Conservation (phyloP, 108 stramenopile genomes). For the Nannochloropsis oceanica region DNA sequence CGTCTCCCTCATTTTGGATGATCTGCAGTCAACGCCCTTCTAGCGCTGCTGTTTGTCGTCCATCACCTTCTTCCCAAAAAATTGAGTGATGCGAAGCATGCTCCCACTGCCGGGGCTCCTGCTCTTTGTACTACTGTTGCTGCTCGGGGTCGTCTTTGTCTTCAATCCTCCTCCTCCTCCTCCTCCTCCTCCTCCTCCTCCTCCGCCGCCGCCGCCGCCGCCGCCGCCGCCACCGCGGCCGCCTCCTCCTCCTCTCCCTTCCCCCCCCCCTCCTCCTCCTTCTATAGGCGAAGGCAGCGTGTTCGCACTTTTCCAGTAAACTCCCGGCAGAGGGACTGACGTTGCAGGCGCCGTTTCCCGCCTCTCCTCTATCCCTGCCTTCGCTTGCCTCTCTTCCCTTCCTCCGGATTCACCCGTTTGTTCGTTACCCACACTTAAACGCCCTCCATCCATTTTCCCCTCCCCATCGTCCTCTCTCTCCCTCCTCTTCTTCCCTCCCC, state of each 20-base stretch:
- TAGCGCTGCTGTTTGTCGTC: too few relatives aligned
- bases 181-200: background rate
- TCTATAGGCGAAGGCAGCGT: background rate
- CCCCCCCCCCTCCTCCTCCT: background rate
- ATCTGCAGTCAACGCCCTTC: too few relatives aligned
- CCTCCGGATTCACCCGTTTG: background rate
- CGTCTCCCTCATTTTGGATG: too few relatives aligned
- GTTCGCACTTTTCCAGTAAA: background rate
- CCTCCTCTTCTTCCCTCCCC: too few relatives aligned
- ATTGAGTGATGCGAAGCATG: background rate
- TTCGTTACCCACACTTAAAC: background rate
- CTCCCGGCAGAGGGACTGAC: background rate
- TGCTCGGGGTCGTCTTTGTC: background rate
- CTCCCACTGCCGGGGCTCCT: background rate
- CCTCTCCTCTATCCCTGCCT: background rate
- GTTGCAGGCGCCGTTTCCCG: background rate
- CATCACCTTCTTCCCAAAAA: background rate
- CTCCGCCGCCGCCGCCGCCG: background rate
- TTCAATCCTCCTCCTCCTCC: background rate
- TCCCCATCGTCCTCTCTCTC: too few relatives aligned
- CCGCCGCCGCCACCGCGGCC: background rate
- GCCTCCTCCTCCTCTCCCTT: background rate
- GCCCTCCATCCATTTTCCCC: too few relatives aligned
- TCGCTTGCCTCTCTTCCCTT: background rate
- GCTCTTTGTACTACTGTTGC: background rate